Base-by-base conservation (phyloP, 257 asterid genomes). In the Thymus quinquecostatus region DNA sequence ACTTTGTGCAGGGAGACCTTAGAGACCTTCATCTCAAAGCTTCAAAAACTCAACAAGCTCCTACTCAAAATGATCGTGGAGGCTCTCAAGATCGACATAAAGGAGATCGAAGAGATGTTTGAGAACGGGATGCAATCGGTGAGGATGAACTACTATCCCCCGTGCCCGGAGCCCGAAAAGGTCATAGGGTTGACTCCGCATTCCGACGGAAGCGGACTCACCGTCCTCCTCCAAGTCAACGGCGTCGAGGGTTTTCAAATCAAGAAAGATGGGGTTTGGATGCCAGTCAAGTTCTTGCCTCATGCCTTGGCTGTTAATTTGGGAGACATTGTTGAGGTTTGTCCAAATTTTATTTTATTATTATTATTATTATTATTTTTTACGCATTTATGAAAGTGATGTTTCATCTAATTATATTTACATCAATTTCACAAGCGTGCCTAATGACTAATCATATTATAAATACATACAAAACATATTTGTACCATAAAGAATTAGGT, bases 181-280 rank as follows among this genome's bases (percentile, higher is more conserved):
- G 97, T 87, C 0, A 38, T 72, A 4, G 91, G 97, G 61, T 34
- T 91, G 34, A 82, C 82, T 0, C 78, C 95, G 3, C 96, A 91
- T 53, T 83, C 97, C 0, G 97, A 87, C 59, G 95, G 78, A 0
- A 77, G 78, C 2, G 90, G 80, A 4, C 40, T 92, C 10, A 92
- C 96, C 27, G 59, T 88, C 32, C 82, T 92, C 50, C 84, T 79
- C 21, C 89, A 88, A 70, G 76, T 87, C 28, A 87, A 88, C 58
- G 94, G 87, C 38, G 92, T 86, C 0, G 85, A 83, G 6, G 98
- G 98, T 4, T 70, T 92, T 5, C 88, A 92, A 67, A 74, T 92
- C 21, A 87, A 85, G 47, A 85, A 76, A 59, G 87, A 85, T 60
- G 96, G 89, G 0, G 56, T 76, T 30, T 92, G 98, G 98, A 54